Evolutionary conservation across 169 alveolate genomes (phyloP).

Genomic region (Plasmodium malariae): DNA sequence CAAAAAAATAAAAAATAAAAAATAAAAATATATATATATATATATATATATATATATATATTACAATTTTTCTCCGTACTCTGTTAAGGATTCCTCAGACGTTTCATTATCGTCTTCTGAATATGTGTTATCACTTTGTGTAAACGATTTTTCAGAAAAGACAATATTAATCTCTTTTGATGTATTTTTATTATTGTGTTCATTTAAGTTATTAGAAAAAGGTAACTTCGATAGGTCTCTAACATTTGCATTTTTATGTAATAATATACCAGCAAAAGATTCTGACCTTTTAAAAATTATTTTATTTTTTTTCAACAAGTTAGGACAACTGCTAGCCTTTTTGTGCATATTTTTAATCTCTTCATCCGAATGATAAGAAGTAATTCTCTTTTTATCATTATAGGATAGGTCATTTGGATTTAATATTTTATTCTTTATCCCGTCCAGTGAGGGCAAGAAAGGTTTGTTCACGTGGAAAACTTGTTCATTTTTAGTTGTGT

Average conservation of each 20-base stretch:
- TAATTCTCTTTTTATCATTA: not conserved
- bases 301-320: not conserved
- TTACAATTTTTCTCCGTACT: not conserved
- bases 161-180: not conserved
- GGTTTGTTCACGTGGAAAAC: too few species aligned
- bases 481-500: too few species aligned
- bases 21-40: too few species aligned
- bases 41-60: too few species aligned
- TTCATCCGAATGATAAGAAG: not conserved
- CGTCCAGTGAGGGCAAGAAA: too few species aligned
- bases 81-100: not conserved
- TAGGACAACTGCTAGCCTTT: conserved; percentile 1
- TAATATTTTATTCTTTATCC: not conserved
- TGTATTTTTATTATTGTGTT: not conserved
- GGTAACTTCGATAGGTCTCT: not conserved
- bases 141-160: not conserved
- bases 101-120: not conserved
- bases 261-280: not conserved
- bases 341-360: not conserved
- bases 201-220: not conserved
- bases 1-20: too few species aligned
- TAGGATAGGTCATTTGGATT: not conserved
- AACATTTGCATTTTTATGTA: not conserved
- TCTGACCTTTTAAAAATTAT: not conserved
- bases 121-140: not conserved